Evolutionary conservation across 2,329 filamentous ascomycete genomes (phyloP), one percentile per base, ranked within the genome.

Genomic region (Aspergillus udagawae): DNA sequence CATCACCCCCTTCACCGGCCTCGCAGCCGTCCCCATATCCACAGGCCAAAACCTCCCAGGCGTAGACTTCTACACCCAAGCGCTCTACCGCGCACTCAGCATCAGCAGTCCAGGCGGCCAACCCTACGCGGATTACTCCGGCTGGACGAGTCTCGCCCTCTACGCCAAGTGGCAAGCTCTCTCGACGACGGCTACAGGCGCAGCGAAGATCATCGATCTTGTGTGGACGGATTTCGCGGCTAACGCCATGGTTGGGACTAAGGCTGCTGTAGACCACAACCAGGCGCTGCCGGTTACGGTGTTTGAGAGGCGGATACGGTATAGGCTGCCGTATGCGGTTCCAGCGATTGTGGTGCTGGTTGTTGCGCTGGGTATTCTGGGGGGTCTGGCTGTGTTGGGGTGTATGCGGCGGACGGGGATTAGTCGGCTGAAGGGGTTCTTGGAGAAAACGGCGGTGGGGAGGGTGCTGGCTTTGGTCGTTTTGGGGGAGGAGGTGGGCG

Each of bases 201-300:
- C 73, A 1, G 67, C 69, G 0, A 62, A 66, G 10, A 78, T 80
- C 8, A 63, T 79, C 10, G 76, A 79, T 59, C 65, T 79, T 0
- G 70, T 80, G 4, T 80, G 76, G 73, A 80, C 78, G 0, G 78
- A 81, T 55, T 54, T 77, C 6, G 70, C 73, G 1, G 73, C 78
- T 1, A 77, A 75, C n/a, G 65, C 74, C 1, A 73, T 80, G 0
- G 68, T 79, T 0, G 77, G 78, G 4, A 79, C 75, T 0, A 51
- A n/a, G 23, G 55, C 29, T 32, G 29, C 4, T 14, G 29, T 12
- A 45, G 52, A 41, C 47, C 51, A 0, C 8, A 50, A 12, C 21
- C n/a, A 5, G 50, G 35, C 4, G 25, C 47, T 17, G 25, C 49
- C 62, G 2, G 63, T 77, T 35, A 69, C 59, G 0, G 57, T 69